Conservation (phyloP, 2,329 filamentous ascomycete species). For the Purpureocillium lavendulum region DNA sequence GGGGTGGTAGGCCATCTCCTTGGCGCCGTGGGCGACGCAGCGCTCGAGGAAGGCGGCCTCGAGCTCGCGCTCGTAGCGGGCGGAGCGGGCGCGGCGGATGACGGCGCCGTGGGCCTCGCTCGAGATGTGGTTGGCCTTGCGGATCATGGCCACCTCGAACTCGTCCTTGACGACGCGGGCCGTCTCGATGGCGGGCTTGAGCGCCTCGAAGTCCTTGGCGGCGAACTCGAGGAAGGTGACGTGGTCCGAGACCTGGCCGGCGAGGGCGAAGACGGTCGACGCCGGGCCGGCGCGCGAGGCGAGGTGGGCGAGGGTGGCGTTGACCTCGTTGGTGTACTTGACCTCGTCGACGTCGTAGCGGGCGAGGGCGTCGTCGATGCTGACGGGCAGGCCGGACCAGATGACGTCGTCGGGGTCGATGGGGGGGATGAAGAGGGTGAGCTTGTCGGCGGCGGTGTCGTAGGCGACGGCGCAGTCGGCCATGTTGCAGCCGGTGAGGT, state of each 20-base stretch:
- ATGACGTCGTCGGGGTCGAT: conserved; percentile 83
- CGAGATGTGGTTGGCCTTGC: conserved; percentile 63
- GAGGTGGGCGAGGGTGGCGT: conserved; percentile 55
- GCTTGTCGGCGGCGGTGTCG: conserved; percentile 62
- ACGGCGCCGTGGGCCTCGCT: conserved; percentile 58
- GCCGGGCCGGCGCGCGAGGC: conserved; percentile 25
- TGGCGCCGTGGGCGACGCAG: conserved; percentile 67
- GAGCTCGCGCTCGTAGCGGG: conserved; percentile 72
- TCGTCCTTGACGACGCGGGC: conserved; percentile 65
- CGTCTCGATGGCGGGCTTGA: conserved; percentile 59
- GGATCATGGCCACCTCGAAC: conserved; percentile 65
- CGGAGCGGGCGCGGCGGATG: conserved; percentile 50
- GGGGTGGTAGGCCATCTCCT: conserved; percentile 78
- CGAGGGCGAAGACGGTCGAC: conserved; percentile 63
- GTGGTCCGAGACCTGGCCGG: conserved; percentile 64
- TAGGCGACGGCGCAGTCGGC: conserved; percentile 77
- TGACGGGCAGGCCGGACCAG: conserved; percentile 84
- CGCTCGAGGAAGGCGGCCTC: conserved; percentile 71
- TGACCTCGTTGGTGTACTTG: conserved; percentile 63
- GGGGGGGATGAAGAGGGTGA: conserved; percentile 86
- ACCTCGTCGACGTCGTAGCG: conserved; percentile 79
- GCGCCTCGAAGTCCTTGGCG: conserved; percentile 46
- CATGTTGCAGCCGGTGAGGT: conserved; percentile 76
- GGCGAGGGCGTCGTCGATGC: conserved; percentile 62
- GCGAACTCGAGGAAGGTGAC: conserved; percentile 65